A percentile compares a stretch with the other conserved stretches of the same genome.
Evolutionary conservation across 306 rosid genomes (phyloP).

Genomic region (Sophora flavescens): DNA sequence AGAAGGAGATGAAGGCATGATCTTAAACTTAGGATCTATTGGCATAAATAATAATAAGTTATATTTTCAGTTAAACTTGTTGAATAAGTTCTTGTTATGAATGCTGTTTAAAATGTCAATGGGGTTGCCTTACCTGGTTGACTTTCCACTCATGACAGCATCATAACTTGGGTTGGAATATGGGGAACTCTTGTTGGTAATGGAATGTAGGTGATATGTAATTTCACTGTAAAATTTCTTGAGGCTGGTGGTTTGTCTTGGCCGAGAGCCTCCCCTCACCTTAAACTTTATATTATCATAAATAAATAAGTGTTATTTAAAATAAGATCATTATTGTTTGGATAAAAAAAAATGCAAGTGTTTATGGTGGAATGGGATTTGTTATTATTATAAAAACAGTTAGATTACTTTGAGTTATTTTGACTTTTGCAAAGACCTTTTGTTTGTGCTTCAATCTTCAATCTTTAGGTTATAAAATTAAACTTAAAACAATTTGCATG

Average conservation of each 20-base stretch:
- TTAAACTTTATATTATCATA: neutral
- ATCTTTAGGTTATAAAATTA: too few species aligned
- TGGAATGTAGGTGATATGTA: too few species aligned
- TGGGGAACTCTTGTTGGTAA: neutral
- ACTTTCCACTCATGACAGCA: too few species aligned
- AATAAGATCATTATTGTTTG: neutral
- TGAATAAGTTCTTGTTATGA: neutral
- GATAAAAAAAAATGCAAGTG: neutral
- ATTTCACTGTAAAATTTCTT: neutral
- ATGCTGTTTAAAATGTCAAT: neutral
- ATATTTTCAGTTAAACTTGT: conserved; percentile 13
- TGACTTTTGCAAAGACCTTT: neutral
- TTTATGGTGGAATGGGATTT: neutral
- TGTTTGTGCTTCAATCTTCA: neutral
- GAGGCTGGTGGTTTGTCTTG: neutral
- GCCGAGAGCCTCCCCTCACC: neutral
- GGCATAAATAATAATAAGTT: neutral
- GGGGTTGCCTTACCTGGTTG: neutral
- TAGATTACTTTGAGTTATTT: too few species aligned
- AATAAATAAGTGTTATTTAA: too few species aligned
- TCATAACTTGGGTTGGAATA: neutral
- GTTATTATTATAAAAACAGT: neutral
- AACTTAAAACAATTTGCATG: neutral
- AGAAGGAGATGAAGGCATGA: conserved; percentile 17
- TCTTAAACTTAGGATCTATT: neutral